Evolutionary conservation across 1,139 yeast genomes (phyloP).

Genomic region (Yamadazyma buinensis): DNA sequence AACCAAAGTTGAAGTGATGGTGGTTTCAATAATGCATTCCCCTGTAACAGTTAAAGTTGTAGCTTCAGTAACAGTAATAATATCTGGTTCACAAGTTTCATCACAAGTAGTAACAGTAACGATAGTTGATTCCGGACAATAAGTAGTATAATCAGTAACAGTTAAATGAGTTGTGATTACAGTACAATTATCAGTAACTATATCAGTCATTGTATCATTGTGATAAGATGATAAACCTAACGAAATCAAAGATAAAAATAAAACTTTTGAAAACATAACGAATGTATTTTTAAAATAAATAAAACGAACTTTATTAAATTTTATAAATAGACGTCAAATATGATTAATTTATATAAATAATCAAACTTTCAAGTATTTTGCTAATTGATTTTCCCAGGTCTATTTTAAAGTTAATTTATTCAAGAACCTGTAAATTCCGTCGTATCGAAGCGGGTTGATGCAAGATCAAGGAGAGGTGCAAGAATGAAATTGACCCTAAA

Average conservation of each 20-base stretch:
- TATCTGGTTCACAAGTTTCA: slow-evolving; percentile 22
- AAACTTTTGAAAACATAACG: slow-evolving; percentile 35
- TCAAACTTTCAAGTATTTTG: too few species aligned
- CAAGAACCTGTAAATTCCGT: too few species aligned
- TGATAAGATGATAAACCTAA: slow-evolving; percentile 35
- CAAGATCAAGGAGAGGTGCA: not conserved
- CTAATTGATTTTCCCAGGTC: too few species aligned
- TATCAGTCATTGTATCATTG: slow-evolving; percentile 20
- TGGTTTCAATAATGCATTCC: slow-evolving; percentile 45
- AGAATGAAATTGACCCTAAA: too few species aligned
- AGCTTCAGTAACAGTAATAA: slow-evolving; percentile 39
- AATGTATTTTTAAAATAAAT: slow-evolving; percentile 2
- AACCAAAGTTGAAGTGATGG: slow-evolving; percentile 19
- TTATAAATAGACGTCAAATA: too few species aligned
- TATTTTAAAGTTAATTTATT: too few species aligned
- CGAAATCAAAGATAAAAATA: slow-evolving; percentile 34
- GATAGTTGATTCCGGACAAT: slow-evolving; percentile 42
- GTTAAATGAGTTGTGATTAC: slow-evolving; percentile 29
- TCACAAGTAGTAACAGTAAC: slow-evolving; percentile 36
- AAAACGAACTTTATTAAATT: too few species aligned
- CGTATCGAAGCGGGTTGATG: not conserved
- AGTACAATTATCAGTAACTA: slow-evolving; percentile 15
- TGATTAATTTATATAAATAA: too few species aligned
- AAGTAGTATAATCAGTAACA: slow-evolving; percentile 43
- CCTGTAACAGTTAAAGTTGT: slow-evolving; percentile 45